Conservation (phyloP, 306 rosid genomes). For the Astragalus membranaceus region DNA sequence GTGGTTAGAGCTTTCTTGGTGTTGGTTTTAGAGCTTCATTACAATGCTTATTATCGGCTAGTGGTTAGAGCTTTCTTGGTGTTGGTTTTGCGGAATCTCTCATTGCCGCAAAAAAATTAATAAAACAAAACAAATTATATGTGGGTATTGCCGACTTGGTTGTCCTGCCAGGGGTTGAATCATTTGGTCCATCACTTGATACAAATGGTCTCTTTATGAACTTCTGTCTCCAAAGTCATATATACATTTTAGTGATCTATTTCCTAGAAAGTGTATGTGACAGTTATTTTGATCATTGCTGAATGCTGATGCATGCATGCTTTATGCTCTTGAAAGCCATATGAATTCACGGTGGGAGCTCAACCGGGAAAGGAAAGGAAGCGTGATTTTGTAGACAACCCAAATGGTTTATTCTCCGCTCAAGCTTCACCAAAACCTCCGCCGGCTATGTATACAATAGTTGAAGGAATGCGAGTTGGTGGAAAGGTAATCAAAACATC, state of each 20-base stretch:
- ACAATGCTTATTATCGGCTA: too few relatives aligned
- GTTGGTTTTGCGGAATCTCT: too few relatives aligned
- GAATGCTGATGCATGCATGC: slow-evolving; percentile 19
- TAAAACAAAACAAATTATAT: too few relatives aligned
- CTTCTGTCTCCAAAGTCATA: neutral
- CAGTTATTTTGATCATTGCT: neutral
- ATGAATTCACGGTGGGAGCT: slow-evolving; percentile 82
- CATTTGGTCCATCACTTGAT: too few relatives aligned
- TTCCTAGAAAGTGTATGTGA: neutral
- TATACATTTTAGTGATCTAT: neutral
- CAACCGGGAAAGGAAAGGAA: slow-evolving; percentile 92
- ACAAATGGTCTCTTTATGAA: too few relatives aligned
- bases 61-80: too few relatives aligned
- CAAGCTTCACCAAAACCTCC: slow-evolving; percentile 99
- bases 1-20: too few relatives aligned
- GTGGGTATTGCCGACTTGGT: too few relatives aligned
- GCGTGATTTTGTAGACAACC: slow-evolving; percentile 83
- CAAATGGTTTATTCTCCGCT: slow-evolving; percentile 90
- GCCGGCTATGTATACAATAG: slow-evolving; percentile 61
- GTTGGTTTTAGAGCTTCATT: too few relatives aligned
- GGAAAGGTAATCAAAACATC: slow-evolving; percentile 54
- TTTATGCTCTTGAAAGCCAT: slow-evolving; percentile 54
- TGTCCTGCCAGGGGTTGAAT: too few relatives aligned
- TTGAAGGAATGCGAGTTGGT: slow-evolving; percentile 88
- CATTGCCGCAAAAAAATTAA: too few relatives aligned